Evolutionary conservation across 2,329 filamentous ascomycete genomes (phyloP).

Genomic region (Pezicula radicicola): DNA sequence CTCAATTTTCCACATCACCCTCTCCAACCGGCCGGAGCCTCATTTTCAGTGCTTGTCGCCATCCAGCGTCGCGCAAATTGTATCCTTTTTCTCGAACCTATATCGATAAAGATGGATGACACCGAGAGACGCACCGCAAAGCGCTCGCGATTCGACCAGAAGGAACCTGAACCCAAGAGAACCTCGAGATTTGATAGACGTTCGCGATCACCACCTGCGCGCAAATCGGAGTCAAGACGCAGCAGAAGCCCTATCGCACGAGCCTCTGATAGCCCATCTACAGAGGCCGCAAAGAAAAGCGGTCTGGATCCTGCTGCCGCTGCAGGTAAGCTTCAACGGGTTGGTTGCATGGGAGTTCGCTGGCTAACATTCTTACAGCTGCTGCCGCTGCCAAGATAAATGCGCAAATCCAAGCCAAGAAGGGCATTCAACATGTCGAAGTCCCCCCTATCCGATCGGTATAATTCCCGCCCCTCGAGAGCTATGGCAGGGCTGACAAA

Average conservation of each 20-base stretch:
- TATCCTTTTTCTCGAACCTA: background rate
- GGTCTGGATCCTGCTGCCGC: conserved; percentile 70
- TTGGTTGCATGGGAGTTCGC: conserved; percentile 3
- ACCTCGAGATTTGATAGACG: conserved; percentile 85
- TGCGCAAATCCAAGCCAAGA: conserved; percentile 79
- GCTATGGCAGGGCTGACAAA: background rate
- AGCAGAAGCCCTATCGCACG: conserved; percentile 74
- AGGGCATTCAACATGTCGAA: conserved; percentile 86
- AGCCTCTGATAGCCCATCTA: conserved; percentile 28
- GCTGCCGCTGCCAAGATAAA: conserved; percentile 88
- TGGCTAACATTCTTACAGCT: conserved; percentile 47
- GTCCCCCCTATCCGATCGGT: conserved; percentile 74
- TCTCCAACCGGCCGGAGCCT: background rate
- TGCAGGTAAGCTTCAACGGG: conserved; percentile 55
- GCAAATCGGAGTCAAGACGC: conserved; percentile 66
- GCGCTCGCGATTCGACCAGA: conserved; percentile 93
- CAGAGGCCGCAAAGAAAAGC: conserved; percentile 35
- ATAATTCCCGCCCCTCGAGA: conserved; percentile 19
- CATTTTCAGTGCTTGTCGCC: background rate
- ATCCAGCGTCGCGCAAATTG: no score
- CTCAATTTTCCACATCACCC: no score
- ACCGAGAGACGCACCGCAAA: conserved; percentile 70
- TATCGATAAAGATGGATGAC: conserved; percentile 61
- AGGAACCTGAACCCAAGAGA: conserved; percentile 73
- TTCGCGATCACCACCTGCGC: conserved; percentile 73